Conservation (phyloP, 768 basidiomycete genomes). For the Pleurotus sapidus region DNA sequence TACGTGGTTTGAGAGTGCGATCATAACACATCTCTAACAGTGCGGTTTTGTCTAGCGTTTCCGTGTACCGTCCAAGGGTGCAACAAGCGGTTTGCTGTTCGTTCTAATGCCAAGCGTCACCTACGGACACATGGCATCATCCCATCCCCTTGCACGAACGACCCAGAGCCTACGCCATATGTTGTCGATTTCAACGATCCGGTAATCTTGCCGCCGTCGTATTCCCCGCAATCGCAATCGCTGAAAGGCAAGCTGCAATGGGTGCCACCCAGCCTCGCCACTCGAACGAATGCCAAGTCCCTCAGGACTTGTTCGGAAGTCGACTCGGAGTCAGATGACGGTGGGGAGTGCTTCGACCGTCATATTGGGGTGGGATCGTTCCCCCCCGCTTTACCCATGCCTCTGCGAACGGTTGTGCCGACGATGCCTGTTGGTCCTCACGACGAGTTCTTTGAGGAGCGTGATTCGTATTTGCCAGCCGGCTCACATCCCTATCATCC, state of each 20-base stretch:
- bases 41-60: constrained; percentile 30
- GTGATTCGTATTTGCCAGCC: constrained; percentile 25
- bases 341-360: not conserved
- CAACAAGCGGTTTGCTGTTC: constrained; percentile 67
- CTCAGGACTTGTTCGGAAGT: constrained; percentile 24
- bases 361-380: constrained; percentile 10
- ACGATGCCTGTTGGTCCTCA: constrained; percentile 14
- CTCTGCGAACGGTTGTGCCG: constrained; percentile 22
- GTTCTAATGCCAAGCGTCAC: constrained; percentile 80
- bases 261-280: constrained; percentile 37
- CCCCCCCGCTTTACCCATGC: constrained; percentile 17
- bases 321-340: constrained; percentile 17
- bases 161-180: constrained; percentile 19
- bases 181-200: constrained; percentile 37
- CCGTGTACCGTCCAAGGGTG: constrained; percentile 60
- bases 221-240: not conserved
- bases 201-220: constrained; percentile 17
- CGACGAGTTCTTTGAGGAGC: constrained; percentile 24
- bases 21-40: not conserved
- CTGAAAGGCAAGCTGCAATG: constrained; percentile 28
- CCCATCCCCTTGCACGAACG: constrained; percentile 12
- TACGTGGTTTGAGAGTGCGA: constrained; percentile 19
- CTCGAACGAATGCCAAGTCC: constrained; percentile 21
- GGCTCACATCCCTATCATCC: constrained; percentile 28
- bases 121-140: constrained; percentile 69